Evolutionary conservation across 768 basidiomycete genomes (phyloP).

Genomic region (Psilocybe tampanensis): DNA sequence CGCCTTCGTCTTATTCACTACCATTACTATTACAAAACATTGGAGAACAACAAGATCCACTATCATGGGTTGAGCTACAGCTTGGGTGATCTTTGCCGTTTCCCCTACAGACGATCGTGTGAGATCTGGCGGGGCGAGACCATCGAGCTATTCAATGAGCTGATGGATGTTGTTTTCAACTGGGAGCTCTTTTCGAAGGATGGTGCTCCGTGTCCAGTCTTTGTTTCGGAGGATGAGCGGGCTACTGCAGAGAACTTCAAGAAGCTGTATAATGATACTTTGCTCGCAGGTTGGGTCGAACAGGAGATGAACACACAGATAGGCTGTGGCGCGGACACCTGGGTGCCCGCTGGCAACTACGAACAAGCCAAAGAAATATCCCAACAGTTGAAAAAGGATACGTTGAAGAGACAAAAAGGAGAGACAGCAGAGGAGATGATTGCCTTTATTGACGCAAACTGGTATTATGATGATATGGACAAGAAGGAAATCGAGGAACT

Average conservation of each 20-base stretch:
- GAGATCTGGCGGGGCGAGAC: conserved; percentile 37
- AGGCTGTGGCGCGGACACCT: conserved; percentile 28
- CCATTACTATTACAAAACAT: conserved; percentile 48
- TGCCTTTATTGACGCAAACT: too few relatives aligned
- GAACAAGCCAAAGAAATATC: conserved; percentile 27
- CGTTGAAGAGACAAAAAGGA: too few relatives aligned
- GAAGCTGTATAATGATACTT: conserved; percentile 25
- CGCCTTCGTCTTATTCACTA: conserved; percentile 49
- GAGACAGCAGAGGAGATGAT: too few relatives aligned
- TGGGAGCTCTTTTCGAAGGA: conserved; percentile 27
- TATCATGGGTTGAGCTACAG: conserved; percentile 22
- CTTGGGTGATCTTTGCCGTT: conserved; percentile 21
- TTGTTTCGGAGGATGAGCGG: conserved; percentile 28
- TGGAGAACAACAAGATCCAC: conserved; percentile 34
- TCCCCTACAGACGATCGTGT: conserved; percentile 30
- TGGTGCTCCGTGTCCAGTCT: conserved; percentile 31
- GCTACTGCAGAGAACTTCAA: conserved; percentile 22
- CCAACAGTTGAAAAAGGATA: conserved; percentile 25
- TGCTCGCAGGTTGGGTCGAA: conserved; percentile 18
- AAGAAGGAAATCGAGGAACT: too few relatives aligned
- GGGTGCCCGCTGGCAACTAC: conserved; percentile 33
- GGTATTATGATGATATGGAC: too few relatives aligned
- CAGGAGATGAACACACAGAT: conserved; percentile 16
- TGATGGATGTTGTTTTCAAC: conserved; percentile 26
- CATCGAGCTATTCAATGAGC: conserved; percentile 27